Conservation (phyloP, 768 basidiomycete species). For the Lactarius indigo region DNA sequence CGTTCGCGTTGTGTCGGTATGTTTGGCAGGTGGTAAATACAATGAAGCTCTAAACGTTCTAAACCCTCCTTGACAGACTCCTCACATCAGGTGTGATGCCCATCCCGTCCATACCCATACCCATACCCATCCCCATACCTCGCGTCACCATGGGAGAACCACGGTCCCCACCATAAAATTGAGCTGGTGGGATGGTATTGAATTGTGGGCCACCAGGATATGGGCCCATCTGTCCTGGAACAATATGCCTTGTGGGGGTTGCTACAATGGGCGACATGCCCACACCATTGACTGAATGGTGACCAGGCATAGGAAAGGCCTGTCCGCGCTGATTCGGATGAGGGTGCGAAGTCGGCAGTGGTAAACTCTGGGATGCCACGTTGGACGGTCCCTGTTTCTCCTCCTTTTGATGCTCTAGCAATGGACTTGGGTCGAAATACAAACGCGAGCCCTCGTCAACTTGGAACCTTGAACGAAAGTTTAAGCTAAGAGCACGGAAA, state of each 20-base stretch:
- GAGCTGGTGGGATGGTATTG: slow-evolving; percentile 37
- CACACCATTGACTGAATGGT: slow-evolving; percentile 26
- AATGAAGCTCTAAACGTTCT: not conserved
- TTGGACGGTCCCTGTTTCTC: slow-evolving; percentile 17
- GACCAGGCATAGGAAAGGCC: slow-evolving; percentile 13
- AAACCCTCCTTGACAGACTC: slow-evolving; percentile 22
- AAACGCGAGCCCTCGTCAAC: slow-evolving; percentile 69
- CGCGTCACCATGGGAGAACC: slow-evolving; percentile 25
- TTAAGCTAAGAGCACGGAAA: not conserved
- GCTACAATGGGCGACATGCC: slow-evolving; percentile 19
- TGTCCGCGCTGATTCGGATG: slow-evolving; percentile 12
- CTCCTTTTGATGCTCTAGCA: slow-evolving; percentile 32
- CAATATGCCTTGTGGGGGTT: slow-evolving; percentile 30
- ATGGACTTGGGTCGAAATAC: slow-evolving; percentile 62
- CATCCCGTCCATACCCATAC: slow-evolving; percentile 27
- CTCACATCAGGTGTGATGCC: slow-evolving; percentile 26
- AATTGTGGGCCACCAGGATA: slow-evolving; percentile 30
- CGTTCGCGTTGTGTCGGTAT: slow-evolving; percentile 24
- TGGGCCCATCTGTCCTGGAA: slow-evolving; percentile 29
- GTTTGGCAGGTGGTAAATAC: slow-evolving; percentile 5
- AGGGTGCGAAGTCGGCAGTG: slow-evolving; percentile 27
- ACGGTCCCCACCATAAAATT: slow-evolving; percentile 40
- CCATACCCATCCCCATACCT: slow-evolving; percentile 11
- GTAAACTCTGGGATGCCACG: not conserved
- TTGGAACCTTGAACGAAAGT: slow-evolving; percentile 52